These are phyloP conservation scores for Mucor mucedo DNA, from an alignment of 371 early-diverging fungal species.

Conservation along the genomic window DNA sequence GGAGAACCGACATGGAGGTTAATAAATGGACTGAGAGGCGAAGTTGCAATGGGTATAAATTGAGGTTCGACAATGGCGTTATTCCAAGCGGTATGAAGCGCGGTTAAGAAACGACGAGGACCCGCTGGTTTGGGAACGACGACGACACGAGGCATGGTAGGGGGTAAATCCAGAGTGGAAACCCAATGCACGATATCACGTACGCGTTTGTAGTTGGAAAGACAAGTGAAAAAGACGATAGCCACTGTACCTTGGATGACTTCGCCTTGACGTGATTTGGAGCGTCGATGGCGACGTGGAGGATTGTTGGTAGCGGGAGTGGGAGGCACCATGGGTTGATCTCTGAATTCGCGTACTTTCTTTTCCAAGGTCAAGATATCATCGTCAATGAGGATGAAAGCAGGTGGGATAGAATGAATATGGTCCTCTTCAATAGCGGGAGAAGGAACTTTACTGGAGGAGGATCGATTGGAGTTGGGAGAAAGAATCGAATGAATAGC, in stretches of 20 bases:
- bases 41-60: conserved; percentile 69
- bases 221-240: conserved; percentile 66
- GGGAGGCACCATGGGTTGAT: conserved; percentile 30
- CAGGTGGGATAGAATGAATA: conserved; percentile 44
- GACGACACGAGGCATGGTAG: conserved; percentile 59
- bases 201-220: conserved; percentile 62
- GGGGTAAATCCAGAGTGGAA: conserved; percentile 10
- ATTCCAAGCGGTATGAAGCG: conserved; percentile 66
- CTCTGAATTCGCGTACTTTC: conserved; percentile 49
- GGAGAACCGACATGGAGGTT: background rate
- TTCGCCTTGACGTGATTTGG: conserved; percentile 29
- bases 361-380: conserved; percentile 52
- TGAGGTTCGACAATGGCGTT: conserved; percentile 62
- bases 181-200: conserved; percentile 57
- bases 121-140: conserved; percentile 76
- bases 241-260: conserved; percentile 46
- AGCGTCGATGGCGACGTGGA: conserved; percentile 37
- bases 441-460: conserved; percentile 7
- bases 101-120: conserved; percentile 67
- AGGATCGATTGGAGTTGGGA: conserved; percentile 28
- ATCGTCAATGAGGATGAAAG: conserved; percentile 62
- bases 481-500: background rate
- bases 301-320: conserved; percentile 14
- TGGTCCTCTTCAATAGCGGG: conserved; percentile 56
- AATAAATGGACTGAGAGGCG: conserved; percentile 46